phyloP scores from a whole-genome alignment of 1,284 basidiomycete species.

The Cutaneotrichosporon arboriforme region DNA sequence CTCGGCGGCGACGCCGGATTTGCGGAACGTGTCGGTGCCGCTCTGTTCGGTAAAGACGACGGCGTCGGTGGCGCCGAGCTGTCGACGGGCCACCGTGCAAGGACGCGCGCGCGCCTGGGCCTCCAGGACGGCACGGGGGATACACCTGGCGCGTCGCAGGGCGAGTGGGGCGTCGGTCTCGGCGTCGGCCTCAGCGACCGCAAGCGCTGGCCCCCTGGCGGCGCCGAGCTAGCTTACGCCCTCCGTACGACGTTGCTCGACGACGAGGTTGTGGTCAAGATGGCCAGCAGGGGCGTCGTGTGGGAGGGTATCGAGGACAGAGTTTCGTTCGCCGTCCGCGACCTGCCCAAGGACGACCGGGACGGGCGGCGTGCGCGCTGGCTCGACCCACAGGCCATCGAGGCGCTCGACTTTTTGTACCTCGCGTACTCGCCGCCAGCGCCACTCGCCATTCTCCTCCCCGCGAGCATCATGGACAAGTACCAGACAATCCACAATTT shows the following conservation, averaged over 20 bases:
- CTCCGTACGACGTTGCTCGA: conserved; percentile 52
- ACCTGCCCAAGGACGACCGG: conserved; percentile 56
- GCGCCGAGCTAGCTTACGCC: conserved; percentile 71
- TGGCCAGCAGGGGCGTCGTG: conserved; percentile 31
- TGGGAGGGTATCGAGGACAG: conserved; percentile 65
- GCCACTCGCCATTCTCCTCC: conserved; percentile 64
- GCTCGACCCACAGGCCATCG: conserved; percentile 60
- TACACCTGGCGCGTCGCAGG: neutral
- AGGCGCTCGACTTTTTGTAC: conserved; percentile 79
- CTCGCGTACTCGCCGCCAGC: conserved; percentile 76
- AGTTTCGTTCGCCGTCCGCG: conserved; percentile 72
- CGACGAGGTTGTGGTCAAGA: conserved; percentile 12
- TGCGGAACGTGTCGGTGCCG: conserved; percentile 29
- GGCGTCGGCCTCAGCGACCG: conserved; percentile 63
- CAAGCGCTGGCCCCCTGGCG: conserved; percentile 75
- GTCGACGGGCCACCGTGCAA: conserved; percentile 6
- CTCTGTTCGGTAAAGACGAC: conserved; percentile 38
- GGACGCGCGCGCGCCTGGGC: conserved; percentile 33
- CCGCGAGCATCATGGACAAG: conserved; percentile 64
- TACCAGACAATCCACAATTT: conserved; percentile 76
- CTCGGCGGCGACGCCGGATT: conserved; percentile 40
- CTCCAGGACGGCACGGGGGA: conserved; percentile 10
- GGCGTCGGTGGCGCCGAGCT: conserved; percentile 30
- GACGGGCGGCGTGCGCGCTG: conserved; percentile 59
- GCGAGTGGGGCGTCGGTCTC: conserved; percentile 57